These are phyloP conservation scores for Quillaja saponaria DNA, from an alignment of 306 rosid species.

Conservation along the genomic window DNA sequence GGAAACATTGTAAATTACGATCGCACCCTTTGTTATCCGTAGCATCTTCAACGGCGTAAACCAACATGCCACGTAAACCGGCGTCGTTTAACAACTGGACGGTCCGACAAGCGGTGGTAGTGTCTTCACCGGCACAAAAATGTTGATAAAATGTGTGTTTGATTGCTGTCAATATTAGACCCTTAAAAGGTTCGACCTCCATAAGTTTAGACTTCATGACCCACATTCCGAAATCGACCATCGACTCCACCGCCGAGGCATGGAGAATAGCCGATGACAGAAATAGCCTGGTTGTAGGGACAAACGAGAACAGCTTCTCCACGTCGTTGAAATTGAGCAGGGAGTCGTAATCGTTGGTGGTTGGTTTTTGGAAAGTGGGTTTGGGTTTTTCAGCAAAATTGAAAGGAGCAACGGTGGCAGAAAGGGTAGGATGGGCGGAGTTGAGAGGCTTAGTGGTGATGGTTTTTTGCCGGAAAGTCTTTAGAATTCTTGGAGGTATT, in stretches of 20 bases:
- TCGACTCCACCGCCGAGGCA: not conserved
- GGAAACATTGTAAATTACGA: conserved; percentile 54
- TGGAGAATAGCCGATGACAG: not conserved
- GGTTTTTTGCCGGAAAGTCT: conserved; percentile 41
- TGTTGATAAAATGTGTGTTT: conserved; percentile 10
- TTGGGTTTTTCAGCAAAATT: not conserved
- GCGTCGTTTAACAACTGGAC: conserved; percentile 42
- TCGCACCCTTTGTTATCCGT: conserved; percentile 60
- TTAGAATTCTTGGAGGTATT: conserved; percentile 54
- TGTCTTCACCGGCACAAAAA: conserved; percentile 87
- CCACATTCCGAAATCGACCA: not conserved
- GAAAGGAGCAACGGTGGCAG: conserved; percentile 21
- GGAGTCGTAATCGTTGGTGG: not conserved
- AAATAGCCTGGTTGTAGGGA: not conserved
- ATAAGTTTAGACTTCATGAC: not conserved
- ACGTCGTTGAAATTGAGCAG: not conserved
- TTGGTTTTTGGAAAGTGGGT: conserved; percentile 16
- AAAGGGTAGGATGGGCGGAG: conserved; percentile 33
- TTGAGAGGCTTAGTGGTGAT: conserved; percentile 45
- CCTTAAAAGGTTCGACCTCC: not conserved
- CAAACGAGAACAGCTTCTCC: not conserved
- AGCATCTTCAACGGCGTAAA: conserved; percentile 75
- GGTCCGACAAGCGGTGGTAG: conserved; percentile 40
- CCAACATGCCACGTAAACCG: conserved; percentile 78
- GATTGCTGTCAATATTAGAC: not conserved